Percentiles rank a stretch among this genome's conserved stretches.
Conservation (phyloP, 345 rosid species). For the Adansonia digitata region DNA sequence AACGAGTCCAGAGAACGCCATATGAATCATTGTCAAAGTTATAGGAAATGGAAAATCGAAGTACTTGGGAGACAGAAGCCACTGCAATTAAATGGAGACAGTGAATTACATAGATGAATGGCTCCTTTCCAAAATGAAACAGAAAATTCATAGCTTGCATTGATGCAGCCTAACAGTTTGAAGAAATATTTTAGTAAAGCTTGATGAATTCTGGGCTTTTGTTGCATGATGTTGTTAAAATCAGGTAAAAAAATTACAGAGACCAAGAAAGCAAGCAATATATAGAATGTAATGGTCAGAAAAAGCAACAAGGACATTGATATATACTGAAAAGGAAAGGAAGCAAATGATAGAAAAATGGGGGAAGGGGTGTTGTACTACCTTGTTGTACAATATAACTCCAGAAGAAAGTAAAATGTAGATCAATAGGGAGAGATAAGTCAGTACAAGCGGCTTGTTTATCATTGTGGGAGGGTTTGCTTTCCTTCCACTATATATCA, state of each 20-base stretch:
- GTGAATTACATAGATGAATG: background rate
- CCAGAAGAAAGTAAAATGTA: conserved; percentile 30
- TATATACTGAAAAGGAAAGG: background rate
- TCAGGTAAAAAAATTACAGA: no score
- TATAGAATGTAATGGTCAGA: background rate
- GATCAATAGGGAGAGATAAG: conserved; percentile 75
- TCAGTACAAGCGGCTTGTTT: conserved; percentile 70
- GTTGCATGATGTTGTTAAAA: background rate
- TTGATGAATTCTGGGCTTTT: background rate
- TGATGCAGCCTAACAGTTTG: background rate
- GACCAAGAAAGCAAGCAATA: no score
- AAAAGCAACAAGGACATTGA: background rate
- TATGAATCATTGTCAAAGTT: background rate
- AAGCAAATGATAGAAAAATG: no score
- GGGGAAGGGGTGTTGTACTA: conserved; percentile 17
- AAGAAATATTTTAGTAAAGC: background rate
- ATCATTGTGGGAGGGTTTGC: conserved; percentile 29
- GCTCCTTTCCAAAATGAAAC: background rate
- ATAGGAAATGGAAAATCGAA: conserved; percentile 57
- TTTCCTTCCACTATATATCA: background rate
- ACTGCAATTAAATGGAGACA: conserved; percentile 47
- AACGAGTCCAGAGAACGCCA: background rate
- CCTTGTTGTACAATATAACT: conserved; percentile 96
- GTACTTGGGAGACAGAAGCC: conserved; percentile 92
- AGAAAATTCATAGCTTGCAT: background rate